phyloP scores from a whole-genome alignment of 495 filamentous ascomycete species.

The Bryoglossum gracile region DNA sequence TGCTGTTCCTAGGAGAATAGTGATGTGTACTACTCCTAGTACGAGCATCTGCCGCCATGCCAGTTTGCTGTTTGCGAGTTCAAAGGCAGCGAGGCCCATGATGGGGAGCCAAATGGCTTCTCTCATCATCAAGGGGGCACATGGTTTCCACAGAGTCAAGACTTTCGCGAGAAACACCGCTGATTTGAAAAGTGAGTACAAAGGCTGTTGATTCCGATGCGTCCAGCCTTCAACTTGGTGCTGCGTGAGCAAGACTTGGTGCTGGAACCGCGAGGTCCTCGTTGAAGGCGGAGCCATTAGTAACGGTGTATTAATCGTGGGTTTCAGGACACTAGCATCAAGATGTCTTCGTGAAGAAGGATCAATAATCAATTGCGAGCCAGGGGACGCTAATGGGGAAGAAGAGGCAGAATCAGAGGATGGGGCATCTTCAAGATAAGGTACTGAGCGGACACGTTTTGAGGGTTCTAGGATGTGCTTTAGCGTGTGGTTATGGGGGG shows the following conservation, averaged over 20 bases:
- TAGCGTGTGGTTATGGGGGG: too few species aligned
- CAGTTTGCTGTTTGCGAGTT: slow-evolving; percentile 27
- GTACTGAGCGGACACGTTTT: slow-evolving; percentile 20
- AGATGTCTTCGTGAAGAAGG: not conserved
- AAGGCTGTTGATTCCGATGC: slow-evolving; percentile 18
- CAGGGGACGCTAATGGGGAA: slow-evolving; percentile 22
- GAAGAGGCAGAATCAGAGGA: slow-evolving; percentile 18
- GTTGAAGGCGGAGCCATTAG: slow-evolving; percentile 53
- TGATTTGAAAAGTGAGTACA: slow-evolving; percentile 30
- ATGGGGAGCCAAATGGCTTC: slow-evolving; percentile 55
- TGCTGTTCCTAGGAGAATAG: slow-evolving; percentile 9
- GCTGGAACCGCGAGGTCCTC: slow-evolving; percentile 30
- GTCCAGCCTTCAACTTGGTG: slow-evolving; percentile 25
- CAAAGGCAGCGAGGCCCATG: slow-evolving; percentile 49
- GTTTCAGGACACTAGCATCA: slow-evolving; percentile 25
- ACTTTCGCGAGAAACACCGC: slow-evolving; percentile 52
- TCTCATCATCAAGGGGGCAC: slow-evolving; percentile 52
- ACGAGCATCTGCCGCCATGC: slow-evolving; percentile 4
- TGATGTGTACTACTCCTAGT: slow-evolving; percentile 18
- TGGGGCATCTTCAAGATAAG: slow-evolving; percentile 22
- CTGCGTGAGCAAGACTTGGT: slow-evolving; percentile 27
- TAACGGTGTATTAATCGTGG: slow-evolving; percentile 32
- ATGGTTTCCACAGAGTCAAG: slow-evolving; percentile 46
- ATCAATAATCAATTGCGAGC: slow-evolving; percentile 27
- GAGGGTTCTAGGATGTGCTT: slow-evolving; percentile 15